Conservation (phyloP, 2,329 filamentous ascomycete species). For the Trichoderma harzianum region DNA sequence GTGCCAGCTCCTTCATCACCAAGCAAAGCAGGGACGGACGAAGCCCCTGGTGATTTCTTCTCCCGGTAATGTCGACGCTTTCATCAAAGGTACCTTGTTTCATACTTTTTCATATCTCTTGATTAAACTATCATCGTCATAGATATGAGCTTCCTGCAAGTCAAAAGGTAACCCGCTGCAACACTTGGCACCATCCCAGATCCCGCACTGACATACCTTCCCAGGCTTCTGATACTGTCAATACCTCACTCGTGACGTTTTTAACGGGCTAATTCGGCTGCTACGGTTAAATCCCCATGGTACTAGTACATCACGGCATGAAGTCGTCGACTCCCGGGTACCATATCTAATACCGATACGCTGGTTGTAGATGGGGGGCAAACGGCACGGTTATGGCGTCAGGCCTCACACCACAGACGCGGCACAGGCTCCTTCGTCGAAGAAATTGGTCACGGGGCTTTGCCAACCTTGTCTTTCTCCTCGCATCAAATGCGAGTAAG, state of each 20-base stretch:
- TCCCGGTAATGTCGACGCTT: background rate
- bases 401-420: background rate
- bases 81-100: background rate
- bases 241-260: background rate
- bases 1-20: background rate
- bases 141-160: background rate
- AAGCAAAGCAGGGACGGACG: background rate
- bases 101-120: background rate
- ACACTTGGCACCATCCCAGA: background rate
- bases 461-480: background rate
- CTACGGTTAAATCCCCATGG: background rate
- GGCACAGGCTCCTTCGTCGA: background rate
- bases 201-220: background rate
- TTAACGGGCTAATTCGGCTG: background rate
- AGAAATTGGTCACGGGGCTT: conserved; percentile 6
- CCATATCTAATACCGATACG: background rate
- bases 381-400: conserved; percentile 5
- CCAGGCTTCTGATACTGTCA: background rate
- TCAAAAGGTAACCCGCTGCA: background rate
- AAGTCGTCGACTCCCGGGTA: background rate
- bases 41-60: background rate
- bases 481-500: background rate
- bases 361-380: background rate
- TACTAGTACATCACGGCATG: background rate
- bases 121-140: no score